Percentiles rank a stretch among this genome's conserved stretches.
These are phyloP conservation scores for Cutaneotrichosporon dermatis DNA, from an alignment of 1,284 basidiomycete genomes.

Conservation along the genomic window DNA sequence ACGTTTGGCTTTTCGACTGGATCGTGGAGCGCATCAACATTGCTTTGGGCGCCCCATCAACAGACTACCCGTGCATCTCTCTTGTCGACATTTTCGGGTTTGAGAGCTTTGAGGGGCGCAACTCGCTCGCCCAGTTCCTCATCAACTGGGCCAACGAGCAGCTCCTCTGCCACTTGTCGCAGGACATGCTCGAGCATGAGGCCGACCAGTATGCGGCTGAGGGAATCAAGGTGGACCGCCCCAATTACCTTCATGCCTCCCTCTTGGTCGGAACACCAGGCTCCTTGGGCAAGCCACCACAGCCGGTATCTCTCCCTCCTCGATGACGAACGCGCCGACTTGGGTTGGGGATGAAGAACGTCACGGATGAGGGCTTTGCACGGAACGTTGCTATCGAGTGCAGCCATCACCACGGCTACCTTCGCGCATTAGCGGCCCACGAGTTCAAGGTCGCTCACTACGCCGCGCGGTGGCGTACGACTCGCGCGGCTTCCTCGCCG, in stretches of 20 bases:
- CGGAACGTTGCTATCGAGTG: constrained; percentile 17
- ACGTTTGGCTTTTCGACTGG: constrained; percentile 19
- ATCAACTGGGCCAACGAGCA: constrained; percentile 27
- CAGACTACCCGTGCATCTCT: constrained; percentile 12
- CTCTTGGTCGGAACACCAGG: constrained; percentile 11
- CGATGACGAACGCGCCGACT: constrained; percentile 21
- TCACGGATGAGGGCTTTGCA: constrained; percentile 15
- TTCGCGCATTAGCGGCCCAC: constrained; percentile 7
- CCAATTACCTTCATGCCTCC: constrained; percentile 14
- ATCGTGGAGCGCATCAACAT: constrained; percentile 15
- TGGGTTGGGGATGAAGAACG: constrained; percentile 13
- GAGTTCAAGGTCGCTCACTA: constrained; percentile 21
- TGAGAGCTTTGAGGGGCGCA: constrained; percentile 14
- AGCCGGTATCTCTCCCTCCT: constrained; percentile 18
- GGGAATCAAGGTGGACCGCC: constrained; percentile 15
- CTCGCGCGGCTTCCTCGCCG: constrained; percentile 16
- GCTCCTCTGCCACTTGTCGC: constrained; percentile 16
- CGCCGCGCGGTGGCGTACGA: constrained; percentile 16
- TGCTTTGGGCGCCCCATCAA: constrained; percentile 11
- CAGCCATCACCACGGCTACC: constrained; percentile 10
- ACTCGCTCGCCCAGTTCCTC: constrained; percentile 20
- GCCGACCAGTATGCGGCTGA: constrained; percentile 17
- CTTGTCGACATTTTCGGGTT: constrained; percentile 22
- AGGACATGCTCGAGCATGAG: constrained; percentile 18
- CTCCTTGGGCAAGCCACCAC: constrained; percentile 4